Evolutionary conservation across 805 yeast genomes (phyloP).

Genomic region (Zygotorulaspora sp.): DNA sequence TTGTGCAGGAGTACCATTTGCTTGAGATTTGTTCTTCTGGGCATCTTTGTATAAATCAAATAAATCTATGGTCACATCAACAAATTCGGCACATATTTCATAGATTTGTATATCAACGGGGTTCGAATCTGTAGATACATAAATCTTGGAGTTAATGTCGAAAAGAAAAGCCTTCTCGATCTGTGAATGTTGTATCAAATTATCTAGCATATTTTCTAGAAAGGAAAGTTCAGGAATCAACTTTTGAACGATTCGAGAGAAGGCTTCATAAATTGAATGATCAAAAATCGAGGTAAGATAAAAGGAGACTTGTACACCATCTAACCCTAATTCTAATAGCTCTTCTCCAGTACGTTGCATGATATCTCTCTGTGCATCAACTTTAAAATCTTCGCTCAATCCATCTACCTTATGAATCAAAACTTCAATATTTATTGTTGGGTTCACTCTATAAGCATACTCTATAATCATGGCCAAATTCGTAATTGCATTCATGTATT

Average conservation of each 20-base stretch:
- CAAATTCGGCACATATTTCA: conserved; percentile 95
- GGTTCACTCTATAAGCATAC: conserved; percentile 79
- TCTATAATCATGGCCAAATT: conserved; percentile 84
- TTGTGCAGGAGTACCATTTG: conserved; percentile 2
- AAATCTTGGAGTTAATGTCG: conserved; percentile 87
- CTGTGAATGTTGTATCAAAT: conserved; percentile 80
- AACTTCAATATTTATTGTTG: conserved; percentile 82
- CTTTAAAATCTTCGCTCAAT: conserved; percentile 83
- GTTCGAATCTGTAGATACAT: conserved; percentile 91
- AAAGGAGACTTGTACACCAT: conserved; percentile 86
- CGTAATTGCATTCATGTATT: conserved; percentile 85
- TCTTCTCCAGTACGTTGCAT: conserved; percentile 96
- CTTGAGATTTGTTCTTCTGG: conserved; percentile 6
- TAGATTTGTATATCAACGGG: conserved; percentile 95
- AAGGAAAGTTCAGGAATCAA: conserved; percentile 83
- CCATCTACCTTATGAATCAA: conserved; percentile 96
- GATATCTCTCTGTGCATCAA: conserved; percentile 93
- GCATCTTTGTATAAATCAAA: conserved; percentile 57
- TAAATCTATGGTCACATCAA: conserved; percentile 87
- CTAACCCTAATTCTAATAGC: conserved; percentile 79
- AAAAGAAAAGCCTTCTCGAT: conserved; percentile 91
- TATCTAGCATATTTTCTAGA: conserved; percentile 82
- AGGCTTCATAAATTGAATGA: conserved; percentile 93
- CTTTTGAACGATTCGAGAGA: conserved; percentile 88
- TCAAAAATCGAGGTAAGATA: conserved; percentile 92